A percentile compares a stretch with the other conserved stretches of the same genome.
These are phyloP conservation scores for Ceratocystis ficicola DNA, from an alignment of 2,329 filamentous ascomycete genomes.

Conservation along the genomic window DNA sequence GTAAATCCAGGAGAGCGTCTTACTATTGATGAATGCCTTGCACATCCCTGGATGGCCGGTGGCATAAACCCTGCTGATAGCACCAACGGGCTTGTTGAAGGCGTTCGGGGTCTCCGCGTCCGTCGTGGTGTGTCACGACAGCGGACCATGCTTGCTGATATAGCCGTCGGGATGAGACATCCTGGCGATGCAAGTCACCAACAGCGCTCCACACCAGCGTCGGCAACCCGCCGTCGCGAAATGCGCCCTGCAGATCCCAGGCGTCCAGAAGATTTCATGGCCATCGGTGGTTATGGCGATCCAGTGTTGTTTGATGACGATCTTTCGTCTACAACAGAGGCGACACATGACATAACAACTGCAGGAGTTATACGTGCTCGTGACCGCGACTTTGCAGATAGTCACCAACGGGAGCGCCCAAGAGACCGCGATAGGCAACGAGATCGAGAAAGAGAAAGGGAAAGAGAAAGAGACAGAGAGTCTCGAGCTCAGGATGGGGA, in stretches of 20 bases:
- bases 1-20: conserved; percentile 74
- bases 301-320: conserved; percentile 56
- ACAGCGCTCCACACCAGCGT: conserved; percentile 14
- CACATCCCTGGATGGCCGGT: conserved; percentile 78
- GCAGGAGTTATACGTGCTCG: not conserved
- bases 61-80: conserved; percentile 60
- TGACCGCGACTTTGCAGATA: not conserved
- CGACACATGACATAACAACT: conserved; percentile 25
- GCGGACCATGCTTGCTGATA: conserved; percentile 58
- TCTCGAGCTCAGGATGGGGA: not conserved
- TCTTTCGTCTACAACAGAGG: conserved; percentile 28
- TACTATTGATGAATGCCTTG: conserved; percentile 78
- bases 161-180: not conserved
- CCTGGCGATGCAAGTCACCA: not conserved
- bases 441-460: not conserved
- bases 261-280: conserved; percentile 63
- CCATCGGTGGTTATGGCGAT: conserved; percentile 77
- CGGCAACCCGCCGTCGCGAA: conserved; percentile 40
- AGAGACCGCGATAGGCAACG: not conserved
- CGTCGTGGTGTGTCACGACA: conserved; percentile 68
- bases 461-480: conserved; percentile 10
- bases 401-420: not conserved
- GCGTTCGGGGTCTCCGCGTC: conserved; percentile 70
- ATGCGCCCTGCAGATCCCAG: conserved; percentile 54
- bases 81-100: conserved; percentile 84